Evolutionary conservation across 495 filamentous ascomycete species (phyloP), one percentile per base, ranked within the genome.

Genomic region (Alectoria sarmentosa): DNA sequence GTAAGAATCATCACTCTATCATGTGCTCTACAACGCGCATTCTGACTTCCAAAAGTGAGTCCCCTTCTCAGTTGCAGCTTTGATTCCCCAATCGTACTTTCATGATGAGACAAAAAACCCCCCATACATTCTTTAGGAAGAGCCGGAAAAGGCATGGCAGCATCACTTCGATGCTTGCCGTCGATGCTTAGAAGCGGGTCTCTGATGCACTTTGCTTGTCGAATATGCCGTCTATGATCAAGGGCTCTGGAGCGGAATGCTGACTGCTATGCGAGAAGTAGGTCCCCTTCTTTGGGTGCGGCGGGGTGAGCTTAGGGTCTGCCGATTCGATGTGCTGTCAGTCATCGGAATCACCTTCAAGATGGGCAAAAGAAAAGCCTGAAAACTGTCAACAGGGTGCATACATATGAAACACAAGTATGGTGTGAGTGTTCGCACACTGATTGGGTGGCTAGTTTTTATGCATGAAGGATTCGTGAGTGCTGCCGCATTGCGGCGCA

Each of bases 81-180:
- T 9, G 2, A 26, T n/a, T n/a, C 10, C 3, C 6, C 4, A 54
- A 37, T 0, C 3, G 6, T 41, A 9, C 28, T 44, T 65, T 36
- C 62, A 67, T 71, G 69, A 71, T 69, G 69, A 71, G 59, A 58
- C 61, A 46, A 60, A 38, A n/a, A 65, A 46, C 56, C 41, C 32
- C 60, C 69, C 69, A 61, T 60, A 66, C 7, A 66, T 52, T 39
- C 62, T 64, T 70, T 67, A 71, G 69, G 69, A 71, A 71, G 69
- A 71, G 69, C 69, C 69, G 69, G 67, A 71, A 71, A 68, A 71
- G 69, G 69, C 28, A 71, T 71, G 62, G 67, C 60, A 63, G 69
- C 32, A 23, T 62, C 61, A 38, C 39, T 41, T 44, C 14, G 32
- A 67, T 69, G 56, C 48, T 63, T 44, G 62, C 61, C 58, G 69